Percentiles rank a stretch among this genome's conserved stretches.
Conservation (phyloP, 2,329 filamentous ascomycete species). For the Phoma sp. region DNA sequence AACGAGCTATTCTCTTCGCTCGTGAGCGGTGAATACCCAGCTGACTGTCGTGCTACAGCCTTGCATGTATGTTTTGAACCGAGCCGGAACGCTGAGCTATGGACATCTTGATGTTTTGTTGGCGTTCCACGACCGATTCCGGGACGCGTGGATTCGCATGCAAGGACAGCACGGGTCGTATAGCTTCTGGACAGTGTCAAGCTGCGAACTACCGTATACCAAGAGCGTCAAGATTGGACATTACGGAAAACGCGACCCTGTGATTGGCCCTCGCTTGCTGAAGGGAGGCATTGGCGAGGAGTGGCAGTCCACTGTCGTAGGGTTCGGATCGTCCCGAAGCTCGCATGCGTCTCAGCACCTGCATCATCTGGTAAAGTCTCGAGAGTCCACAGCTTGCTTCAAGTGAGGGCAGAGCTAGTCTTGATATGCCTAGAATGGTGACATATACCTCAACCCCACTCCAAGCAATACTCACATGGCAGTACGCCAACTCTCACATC, state of each 20-base stretch:
- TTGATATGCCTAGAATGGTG: conserved; percentile 17
- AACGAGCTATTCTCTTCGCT: conserved; percentile 20
- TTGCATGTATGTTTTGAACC: conserved; percentile 21
- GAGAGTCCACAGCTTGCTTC: conserved; percentile 7
- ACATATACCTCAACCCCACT: conserved; percentile 6
- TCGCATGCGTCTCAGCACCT: conserved; percentile 11
- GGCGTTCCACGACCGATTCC: conserved; percentile 26
- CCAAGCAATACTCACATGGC: conserved; percentile 12
- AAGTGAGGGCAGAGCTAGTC: conserved; percentile 16
- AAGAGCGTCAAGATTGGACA: neutral
- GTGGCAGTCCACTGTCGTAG: conserved; percentile 5
- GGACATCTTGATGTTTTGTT: conserved; percentile 18
- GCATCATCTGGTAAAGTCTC: conserved; percentile 14
- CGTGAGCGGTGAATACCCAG: conserved; percentile 20
- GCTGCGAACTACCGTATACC: conserved; percentile 9
- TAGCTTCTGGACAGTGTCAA: neutral
- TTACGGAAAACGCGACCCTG: neutral
- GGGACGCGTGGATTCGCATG: conserved; percentile 23
- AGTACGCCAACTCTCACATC: neutral
- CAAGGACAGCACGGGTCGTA: conserved; percentile 16
- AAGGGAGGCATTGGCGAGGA: neutral
- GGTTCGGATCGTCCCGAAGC: conserved; percentile 12
- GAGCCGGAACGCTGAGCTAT: conserved; percentile 19
- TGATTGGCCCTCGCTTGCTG: conserved; percentile 1
- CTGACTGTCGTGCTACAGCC: conserved; percentile 29